Evolutionary conservation across 306 rosid species (phyloP).

Genomic region (Boehmeria nivea): DNA sequence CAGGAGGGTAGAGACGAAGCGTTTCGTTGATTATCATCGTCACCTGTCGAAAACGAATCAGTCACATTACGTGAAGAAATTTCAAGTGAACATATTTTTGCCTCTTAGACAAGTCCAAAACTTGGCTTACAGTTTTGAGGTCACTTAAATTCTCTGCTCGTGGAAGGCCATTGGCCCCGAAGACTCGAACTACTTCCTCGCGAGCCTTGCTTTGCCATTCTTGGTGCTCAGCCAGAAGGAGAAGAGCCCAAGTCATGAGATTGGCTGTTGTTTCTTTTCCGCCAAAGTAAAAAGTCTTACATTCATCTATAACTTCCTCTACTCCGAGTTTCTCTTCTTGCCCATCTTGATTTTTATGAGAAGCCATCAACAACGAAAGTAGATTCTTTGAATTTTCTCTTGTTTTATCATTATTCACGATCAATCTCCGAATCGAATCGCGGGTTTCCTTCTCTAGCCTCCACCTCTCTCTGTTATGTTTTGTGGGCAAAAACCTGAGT

Average conservation of each 20-base stretch:
- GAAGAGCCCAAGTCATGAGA: conserved; percentile 60
- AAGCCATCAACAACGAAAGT: conserved; percentile 40
- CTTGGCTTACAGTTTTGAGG: conserved; percentile 57
- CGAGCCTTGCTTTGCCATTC: conserved; percentile 70
- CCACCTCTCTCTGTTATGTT: conserved; percentile 65
- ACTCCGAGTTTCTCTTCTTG: conserved; percentile 43
- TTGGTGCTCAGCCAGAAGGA: conserved; percentile 51
- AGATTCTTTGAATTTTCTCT: conserved; percentile 41
- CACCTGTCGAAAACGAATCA: conserved; percentile 24
- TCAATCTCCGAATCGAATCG: conserved; percentile 42
- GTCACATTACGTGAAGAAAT: background rate
- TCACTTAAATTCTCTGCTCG: conserved; percentile 40
- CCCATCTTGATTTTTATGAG: conserved; percentile 49
- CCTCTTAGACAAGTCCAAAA: no score
- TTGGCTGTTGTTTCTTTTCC: conserved; percentile 81
- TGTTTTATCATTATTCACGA: conserved; percentile 29
- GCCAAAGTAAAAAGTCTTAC: conserved; percentile 67
- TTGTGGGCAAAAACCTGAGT: conserved; percentile 60
- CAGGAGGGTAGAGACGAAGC: conserved; percentile 61
- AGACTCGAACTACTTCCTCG: conserved; percentile 45
- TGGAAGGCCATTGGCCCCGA: conserved; percentile 26
- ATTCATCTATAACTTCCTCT: conserved; percentile 63
- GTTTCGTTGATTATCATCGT: conserved; percentile 64
- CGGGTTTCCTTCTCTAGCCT: conserved; percentile 65
- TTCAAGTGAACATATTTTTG: background rate